phyloP scores from a whole-genome alignment of 805 yeast species.

The Wickerhamiella domercqiae region DNA sequence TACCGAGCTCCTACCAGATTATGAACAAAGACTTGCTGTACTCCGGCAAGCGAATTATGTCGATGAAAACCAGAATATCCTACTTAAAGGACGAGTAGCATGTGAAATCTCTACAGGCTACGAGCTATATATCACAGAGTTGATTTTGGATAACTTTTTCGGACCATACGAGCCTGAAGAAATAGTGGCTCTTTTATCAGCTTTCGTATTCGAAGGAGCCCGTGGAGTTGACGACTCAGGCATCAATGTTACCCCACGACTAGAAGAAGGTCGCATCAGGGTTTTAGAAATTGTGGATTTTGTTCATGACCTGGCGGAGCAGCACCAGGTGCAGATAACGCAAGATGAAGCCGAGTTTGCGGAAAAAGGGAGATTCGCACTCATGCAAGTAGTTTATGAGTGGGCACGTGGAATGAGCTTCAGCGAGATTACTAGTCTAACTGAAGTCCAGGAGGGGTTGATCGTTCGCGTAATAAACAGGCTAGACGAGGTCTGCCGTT shows the following conservation, averaged over 20 bases:
- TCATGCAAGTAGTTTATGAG: constrained; percentile 88
- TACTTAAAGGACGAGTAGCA: constrained; percentile 30
- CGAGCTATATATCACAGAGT: constrained; percentile 87
- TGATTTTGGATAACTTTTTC: constrained; percentile 77
- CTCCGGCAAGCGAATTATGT: constrained; percentile 66
- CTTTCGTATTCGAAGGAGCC: constrained; percentile 84
- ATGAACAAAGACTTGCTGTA: constrained; percentile 74
- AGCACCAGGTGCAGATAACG: constrained; percentile 59
- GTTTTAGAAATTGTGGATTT: constrained; percentile 57
- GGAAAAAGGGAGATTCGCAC: constrained; percentile 72
- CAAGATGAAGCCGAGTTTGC: constrained; percentile 74
- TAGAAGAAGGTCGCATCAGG: constrained; percentile 44
- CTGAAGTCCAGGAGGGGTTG: constrained; percentile 88
- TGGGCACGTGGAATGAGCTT: constrained; percentile 95
- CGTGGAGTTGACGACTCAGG: constrained; percentile 44
- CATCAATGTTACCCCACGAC: constrained; percentile 64
- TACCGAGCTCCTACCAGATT: constrained; percentile 79
- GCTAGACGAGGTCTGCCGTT: constrained; percentile 86
- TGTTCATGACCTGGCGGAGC: constrained; percentile 44
- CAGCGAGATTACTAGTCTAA: constrained; percentile 76
- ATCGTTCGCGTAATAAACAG: constrained; percentile 92
- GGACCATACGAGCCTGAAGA: constrained; percentile 93
- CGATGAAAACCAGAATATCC: constrained; percentile 57
- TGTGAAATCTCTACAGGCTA: constrained; percentile 57
- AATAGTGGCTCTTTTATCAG: constrained; percentile 84